Evolutionary conservation across 2,329 filamentous ascomycete species (phyloP).

Genomic region (Penicillium sp.): DNA sequence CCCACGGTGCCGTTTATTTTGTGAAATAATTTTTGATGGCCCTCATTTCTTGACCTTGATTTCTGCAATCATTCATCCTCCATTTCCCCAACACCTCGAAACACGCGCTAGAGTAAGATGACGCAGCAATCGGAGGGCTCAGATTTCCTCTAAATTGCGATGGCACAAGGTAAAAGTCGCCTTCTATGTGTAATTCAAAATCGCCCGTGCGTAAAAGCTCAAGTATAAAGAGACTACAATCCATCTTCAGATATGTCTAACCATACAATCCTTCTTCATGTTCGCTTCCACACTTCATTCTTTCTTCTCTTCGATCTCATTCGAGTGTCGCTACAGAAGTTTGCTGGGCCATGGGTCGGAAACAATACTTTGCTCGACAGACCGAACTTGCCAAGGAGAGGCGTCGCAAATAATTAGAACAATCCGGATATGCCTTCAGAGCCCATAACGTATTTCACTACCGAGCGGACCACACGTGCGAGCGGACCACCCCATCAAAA

Average conservation of each 20-base stretch:
- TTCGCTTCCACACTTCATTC: background rate
- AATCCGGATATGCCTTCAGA: background rate
- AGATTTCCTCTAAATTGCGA: too few species aligned
- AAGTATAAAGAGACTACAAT: constrained; percentile 6
- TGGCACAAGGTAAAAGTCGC: background rate
- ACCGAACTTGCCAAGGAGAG: constrained; percentile 7
- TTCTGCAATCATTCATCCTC: background rate
- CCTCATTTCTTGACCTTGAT: constrained; percentile 1
- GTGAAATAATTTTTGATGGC: constrained; percentile 5
- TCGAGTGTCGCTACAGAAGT: too few species aligned
- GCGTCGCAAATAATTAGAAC: background rate
- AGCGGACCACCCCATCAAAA: too few species aligned
- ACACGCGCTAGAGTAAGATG: background rate
- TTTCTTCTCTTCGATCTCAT: too few species aligned
- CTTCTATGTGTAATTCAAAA: background rate
- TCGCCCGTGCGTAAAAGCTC: too few species aligned
- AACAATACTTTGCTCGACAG: constrained; percentile 7
- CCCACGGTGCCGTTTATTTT: constrained; percentile 5
- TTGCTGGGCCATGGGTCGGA: constrained; percentile 9
- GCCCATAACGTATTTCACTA: too few species aligned
- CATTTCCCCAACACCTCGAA: background rate
- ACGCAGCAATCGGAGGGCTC: background rate
- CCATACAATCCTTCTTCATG: background rate
- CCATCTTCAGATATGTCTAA: background rate
- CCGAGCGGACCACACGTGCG: too few species aligned